A percentile compares a stretch with the other conserved stretches of the same genome.
These are phyloP conservation scores for Neurospora sp. DNA, from an alignment of 2,329 filamentous ascomycete genomes.

Conservation along the genomic window DNA sequence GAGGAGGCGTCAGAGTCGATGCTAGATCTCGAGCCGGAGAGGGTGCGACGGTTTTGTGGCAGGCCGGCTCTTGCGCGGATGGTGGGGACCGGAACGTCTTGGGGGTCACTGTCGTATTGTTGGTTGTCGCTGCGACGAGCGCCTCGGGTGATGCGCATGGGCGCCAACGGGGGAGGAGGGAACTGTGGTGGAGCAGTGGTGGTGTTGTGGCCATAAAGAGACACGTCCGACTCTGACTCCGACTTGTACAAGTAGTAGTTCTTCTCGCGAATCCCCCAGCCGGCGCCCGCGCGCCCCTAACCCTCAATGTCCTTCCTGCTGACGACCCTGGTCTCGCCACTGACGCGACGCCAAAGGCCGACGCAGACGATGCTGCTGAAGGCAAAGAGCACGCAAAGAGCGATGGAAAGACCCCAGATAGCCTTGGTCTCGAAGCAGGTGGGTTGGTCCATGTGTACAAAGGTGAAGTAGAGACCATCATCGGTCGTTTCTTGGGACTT, in stretches of 20 bases:
- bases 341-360: conserved; percentile 17
- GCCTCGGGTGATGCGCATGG: conserved; percentile 8
- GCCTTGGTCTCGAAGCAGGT: conserved; percentile 18
- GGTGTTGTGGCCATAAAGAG: conserved; percentile 9
- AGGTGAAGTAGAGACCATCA: conserved; percentile 7
- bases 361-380: conserved; percentile 15
- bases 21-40: conserved; percentile 9
- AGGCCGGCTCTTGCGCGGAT: conserved; percentile 3
- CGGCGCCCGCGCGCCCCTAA: conserved; percentile 19
- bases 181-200: conserved; percentile 9
- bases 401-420: conserved; percentile 17
- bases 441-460: conserved; percentile 12
- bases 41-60: conserved; percentile 1
- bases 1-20: conserved; percentile 13
- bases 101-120: not conserved
- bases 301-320: conserved; percentile 14
- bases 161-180: conserved; percentile 17
- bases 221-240: conserved; percentile 11
- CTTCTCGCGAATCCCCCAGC: conserved; percentile 4
- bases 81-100: conserved; percentile 3
- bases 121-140: not conserved
- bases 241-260: conserved; percentile 5
- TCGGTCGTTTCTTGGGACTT: conserved; percentile 1
- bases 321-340: conserved; percentile 4
- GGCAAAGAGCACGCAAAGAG: conserved; percentile 15